Conservation (phyloP, 768 basidiomycete genomes). For the Mycena maculata region DNA sequence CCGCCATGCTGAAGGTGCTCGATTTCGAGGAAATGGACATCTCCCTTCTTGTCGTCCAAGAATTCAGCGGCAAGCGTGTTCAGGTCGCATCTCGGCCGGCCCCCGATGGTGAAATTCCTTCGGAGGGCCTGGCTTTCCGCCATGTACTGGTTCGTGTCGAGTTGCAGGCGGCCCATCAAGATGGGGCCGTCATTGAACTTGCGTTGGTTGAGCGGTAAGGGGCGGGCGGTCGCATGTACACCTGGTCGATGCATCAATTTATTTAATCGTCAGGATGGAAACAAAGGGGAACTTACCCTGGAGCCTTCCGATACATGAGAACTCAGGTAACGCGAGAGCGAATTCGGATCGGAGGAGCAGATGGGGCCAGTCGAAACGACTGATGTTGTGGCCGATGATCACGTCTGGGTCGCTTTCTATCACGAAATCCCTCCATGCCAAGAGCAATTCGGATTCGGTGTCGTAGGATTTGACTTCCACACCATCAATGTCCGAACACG, state of each 20-base stretch:
- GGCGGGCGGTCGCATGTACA: neutral
- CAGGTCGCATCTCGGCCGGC: neutral
- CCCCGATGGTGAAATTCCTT: neutral
- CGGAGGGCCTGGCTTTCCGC: neutral
- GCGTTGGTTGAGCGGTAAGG: neutral
- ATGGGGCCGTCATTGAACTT: conserved; percentile 6
- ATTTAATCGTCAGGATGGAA: neutral
- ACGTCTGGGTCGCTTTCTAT: conserved; percentile 79
- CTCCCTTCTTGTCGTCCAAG: neutral
- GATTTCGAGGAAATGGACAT: neutral
- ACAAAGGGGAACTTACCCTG: neutral
- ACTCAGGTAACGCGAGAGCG: neutral
- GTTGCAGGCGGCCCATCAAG: conserved; percentile 14
- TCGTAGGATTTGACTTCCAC: conserved; percentile 76
- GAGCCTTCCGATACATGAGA: conserved; percentile 12
- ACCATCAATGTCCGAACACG: conserved; percentile 80
- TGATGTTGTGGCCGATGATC: conserved; percentile 80
- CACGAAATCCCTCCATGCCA: conserved; percentile 74
- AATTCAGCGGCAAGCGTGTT: neutral
- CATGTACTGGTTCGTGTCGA: conserved; percentile 10
- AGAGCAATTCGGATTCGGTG: conserved; percentile 66
- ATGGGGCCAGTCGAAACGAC: conserved; percentile 82
- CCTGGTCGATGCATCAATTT: neutral
- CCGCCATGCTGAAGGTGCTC: neutral
- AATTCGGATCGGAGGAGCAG: conserved; percentile 72